Base-by-base conservation (phyloP, 75 land plant genomes). In the Larix kaempferi region DNA sequence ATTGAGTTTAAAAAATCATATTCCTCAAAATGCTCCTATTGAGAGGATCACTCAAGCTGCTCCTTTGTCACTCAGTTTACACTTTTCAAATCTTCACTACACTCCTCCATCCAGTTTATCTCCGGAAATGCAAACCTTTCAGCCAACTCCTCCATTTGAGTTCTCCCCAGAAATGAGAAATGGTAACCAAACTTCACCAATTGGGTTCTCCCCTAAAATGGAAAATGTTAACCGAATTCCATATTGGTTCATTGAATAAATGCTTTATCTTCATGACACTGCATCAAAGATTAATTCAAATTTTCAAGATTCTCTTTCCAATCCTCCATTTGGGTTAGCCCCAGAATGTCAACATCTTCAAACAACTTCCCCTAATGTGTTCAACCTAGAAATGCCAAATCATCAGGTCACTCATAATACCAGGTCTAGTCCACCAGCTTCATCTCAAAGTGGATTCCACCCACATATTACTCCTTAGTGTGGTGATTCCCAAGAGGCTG, bases 271-370 rank as follows among this genome's bases (percentile, higher is more conserved):
- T 62, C 10, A 10, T 62, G 64, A 3, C 3, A 62, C 64, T 35
- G 52, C 52, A 69, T 69, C 13, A 19, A 19, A 22, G 8, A 69
- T 10, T 2, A 39, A 52, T 21, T 41, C 72, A 16, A 69, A 69
- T 19, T 17, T 33, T 39, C 72, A 39, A 69, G 41, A 39, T 41
- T 2, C 6, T 41, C 3, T 41, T 73, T 22, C 19, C 11, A 73
- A 49, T n/a, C 39, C 57, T 73, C 57, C 75, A 26, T 73, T 56
- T 73, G 75, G 57, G 2, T 69, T 21, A 69, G n/a, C 10, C 23
- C 52, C 52, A 39, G 72, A 41, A 21, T 21, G 41, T 52, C 33
- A 3, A 23, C 25, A 55, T 26, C 56, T 5, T 73, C 57, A 27
- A 54, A 14, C 29, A 6, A 73, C 13, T 55, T 27, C 56, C 19